Base-by-base conservation (phyloP, 2,329 filamentous ascomycete genomes). In the Fusarium sp. region DNA sequence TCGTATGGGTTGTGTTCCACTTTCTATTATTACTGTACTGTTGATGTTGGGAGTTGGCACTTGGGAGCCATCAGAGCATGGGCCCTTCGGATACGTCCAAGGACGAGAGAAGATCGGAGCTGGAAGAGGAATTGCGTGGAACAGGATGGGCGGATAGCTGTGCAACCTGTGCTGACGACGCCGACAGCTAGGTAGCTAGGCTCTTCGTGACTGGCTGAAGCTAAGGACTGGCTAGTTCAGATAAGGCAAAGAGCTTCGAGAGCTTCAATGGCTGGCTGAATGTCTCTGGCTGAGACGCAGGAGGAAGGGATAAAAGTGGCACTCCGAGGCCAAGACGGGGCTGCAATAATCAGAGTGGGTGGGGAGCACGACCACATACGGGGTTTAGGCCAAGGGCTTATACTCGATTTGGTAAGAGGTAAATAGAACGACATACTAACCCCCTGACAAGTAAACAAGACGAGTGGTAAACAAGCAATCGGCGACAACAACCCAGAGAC, bases 251-350 rank as follows among this genome's bases (percentile, higher is more conserved):
- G 60, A 77, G 75, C 75, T 77, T 58, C 61, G 45, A 57, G 72
- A 75, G 74, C 71, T 77, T 63, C 54, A 42, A 62, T 62, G 63
- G 67, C 51, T 70, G 67, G 66, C 66, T 70, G 67, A 52, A 54
- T 63, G 67, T 67, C 61, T 68, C 68, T 75, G 72, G 74, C 63
- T 78, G 70, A 78, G 76, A 78, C 75, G 71, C 69, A 71, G 68
- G 63, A 76, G 66, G 65, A 73, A 75, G 72, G 72, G 72, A 67
- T 62, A 74, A 41, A 66, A 66, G 66, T 73, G 61, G 68, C 48
- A 41, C 50, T 47, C 63, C 28, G 39, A 57, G 42, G 55, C 54
- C 32, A 57, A 61, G 58, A 73, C 52, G 70, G 73, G 60, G 61
- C 68, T 64, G 52, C 52, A 70, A 70, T 42, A 26, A 47, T 58